These are phyloP conservation scores for Euphorbia pulcherrima DNA, from an alignment of 345 rosid species.

Conservation along the genomic window DNA sequence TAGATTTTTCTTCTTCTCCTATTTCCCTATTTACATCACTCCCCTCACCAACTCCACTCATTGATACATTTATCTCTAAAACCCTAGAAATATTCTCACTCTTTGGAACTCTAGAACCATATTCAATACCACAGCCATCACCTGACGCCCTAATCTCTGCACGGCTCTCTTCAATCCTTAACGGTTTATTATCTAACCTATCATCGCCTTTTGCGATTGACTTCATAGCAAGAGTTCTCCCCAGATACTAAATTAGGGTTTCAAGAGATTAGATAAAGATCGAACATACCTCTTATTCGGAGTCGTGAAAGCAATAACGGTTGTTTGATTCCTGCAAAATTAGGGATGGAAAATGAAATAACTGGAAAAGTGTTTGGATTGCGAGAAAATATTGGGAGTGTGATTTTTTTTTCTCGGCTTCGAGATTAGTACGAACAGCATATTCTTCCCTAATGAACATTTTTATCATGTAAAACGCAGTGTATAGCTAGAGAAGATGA, in stretches of 20 bases:
- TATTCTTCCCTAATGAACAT: background rate
- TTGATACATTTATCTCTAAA: constrained; percentile 23
- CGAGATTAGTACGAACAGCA: background rate
- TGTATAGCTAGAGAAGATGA: background rate
- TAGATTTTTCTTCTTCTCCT: constrained; percentile 21
- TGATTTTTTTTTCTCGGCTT: background rate
- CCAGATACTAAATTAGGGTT: constrained; percentile 22
- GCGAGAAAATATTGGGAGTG: constrained; percentile 18
- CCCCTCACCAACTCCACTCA: background rate
- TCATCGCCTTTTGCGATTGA: constrained; percentile 21
- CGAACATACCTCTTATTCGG: constrained; percentile 22
- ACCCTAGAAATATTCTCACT: constrained; percentile 21
- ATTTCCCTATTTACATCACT: constrained; percentile 21
- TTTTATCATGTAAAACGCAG: background rate
- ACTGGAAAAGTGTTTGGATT: constrained; percentile 19
- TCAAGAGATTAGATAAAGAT: background rate
- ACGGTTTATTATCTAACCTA: constrained; percentile 21
- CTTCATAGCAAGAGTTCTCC: constrained; percentile 19
- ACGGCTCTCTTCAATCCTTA: constrained; percentile 18
- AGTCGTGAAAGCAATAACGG: background rate
- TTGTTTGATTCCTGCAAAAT: constrained; percentile 1
- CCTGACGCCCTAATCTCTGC: constrained; percentile 25
- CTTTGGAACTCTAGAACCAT: constrained; percentile 17
- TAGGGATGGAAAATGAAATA: background rate
- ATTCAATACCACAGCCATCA: constrained; percentile 23